These are phyloP conservation scores for Xenoacremonium recifei DNA, from an alignment of 2,329 filamentous ascomycete genomes.

Conservation along the genomic window DNA sequence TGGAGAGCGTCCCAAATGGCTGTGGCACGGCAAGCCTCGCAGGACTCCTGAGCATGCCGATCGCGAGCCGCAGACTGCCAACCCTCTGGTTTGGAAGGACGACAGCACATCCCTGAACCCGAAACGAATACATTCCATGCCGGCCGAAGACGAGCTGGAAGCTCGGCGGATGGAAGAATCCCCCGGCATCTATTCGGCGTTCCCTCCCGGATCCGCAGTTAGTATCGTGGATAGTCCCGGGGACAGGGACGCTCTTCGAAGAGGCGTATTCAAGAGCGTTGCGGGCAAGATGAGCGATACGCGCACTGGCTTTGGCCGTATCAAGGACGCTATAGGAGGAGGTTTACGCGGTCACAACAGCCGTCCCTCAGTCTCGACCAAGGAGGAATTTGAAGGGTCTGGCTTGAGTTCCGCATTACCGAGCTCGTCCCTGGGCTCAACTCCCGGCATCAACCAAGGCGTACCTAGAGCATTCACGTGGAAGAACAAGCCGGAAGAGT, in stretches of 20 bases:
- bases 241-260: constrained; percentile 59
- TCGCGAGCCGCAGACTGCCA: constrained; percentile 44
- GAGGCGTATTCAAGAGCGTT: constrained; percentile 74
- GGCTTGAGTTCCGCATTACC: constrained; percentile 13
- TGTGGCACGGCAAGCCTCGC: constrained; percentile 88
- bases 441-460: constrained; percentile 32
- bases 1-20: constrained; percentile 85
- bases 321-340: constrained; percentile 79
- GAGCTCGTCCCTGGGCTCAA: constrained; percentile 28
- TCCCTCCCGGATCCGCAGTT: constrained; percentile 43
- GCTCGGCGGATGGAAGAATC: constrained; percentile 45
- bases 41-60: constrained; percentile 56
- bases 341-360: constrained; percentile 51
- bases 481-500: constrained; percentile 64
- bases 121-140: constrained; percentile 50
- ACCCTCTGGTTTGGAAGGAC: constrained; percentile 56
- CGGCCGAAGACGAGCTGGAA: constrained; percentile 52
- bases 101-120: constrained; percentile 37
- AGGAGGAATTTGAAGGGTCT: constrained; percentile 49
- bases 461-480: constrained; percentile 57
- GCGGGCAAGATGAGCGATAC: constrained; percentile 78
- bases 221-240: constrained; percentile 46
- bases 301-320: constrained; percentile 76
- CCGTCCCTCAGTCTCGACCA: constrained; percentile 47
- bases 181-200: constrained; percentile 40